These are phyloP conservation scores for Neonectria hederae DNA, from an alignment of 2,329 filamentous ascomycete genomes.

Conservation along the genomic window DNA sequence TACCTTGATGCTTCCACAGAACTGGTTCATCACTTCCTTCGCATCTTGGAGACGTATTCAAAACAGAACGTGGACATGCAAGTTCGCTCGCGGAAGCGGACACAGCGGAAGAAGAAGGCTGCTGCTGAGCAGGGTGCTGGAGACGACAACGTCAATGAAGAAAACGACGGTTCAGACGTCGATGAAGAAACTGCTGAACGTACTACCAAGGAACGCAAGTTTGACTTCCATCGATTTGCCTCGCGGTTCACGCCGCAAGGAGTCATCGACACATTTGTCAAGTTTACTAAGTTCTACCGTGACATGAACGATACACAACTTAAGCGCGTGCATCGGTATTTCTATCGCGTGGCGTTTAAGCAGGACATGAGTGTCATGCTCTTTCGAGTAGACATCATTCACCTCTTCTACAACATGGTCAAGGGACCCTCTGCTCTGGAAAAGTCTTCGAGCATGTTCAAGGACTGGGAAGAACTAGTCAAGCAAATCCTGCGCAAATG, in stretches of 20 bases:
- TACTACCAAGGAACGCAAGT: slow-evolving; percentile 84
- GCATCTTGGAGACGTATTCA: slow-evolving; percentile 90
- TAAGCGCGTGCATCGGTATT: slow-evolving; percentile 92
- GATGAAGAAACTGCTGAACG: slow-evolving; percentile 77
- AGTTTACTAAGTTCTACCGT: slow-evolving; percentile 80
- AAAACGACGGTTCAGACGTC: slow-evolving; percentile 75
- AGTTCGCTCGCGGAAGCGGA: slow-evolving; percentile 81
- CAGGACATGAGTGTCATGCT: slow-evolving; percentile 89
- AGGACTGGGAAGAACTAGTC: slow-evolving; percentile 91
- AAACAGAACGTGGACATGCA: slow-evolving; percentile 96
- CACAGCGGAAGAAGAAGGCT: slow-evolving; percentile 77
- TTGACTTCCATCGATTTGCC: slow-evolving; percentile 89
- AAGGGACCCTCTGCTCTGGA: slow-evolving; percentile 85
- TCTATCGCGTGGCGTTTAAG: slow-evolving; percentile 95
- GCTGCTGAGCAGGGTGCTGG: slow-evolving; percentile 54
- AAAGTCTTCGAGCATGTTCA: slow-evolving; percentile 71
- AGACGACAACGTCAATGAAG: slow-evolving; percentile 62
- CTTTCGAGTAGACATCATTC: slow-evolving; percentile 90
- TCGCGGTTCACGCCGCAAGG: slow-evolving; percentile 83
- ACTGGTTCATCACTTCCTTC: slow-evolving; percentile 88
- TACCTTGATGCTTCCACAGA: slow-evolving; percentile 94
- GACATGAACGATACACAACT: slow-evolving; percentile 84
- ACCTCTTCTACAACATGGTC: slow-evolving; percentile 89
- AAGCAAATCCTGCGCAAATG: slow-evolving; percentile 85
- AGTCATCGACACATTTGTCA: slow-evolving; percentile 88